These are phyloP conservation scores for Catunica adiposa DNA, from an alignment of 2,329 filamentous ascomycete species.

Conservation along the genomic window DNA sequence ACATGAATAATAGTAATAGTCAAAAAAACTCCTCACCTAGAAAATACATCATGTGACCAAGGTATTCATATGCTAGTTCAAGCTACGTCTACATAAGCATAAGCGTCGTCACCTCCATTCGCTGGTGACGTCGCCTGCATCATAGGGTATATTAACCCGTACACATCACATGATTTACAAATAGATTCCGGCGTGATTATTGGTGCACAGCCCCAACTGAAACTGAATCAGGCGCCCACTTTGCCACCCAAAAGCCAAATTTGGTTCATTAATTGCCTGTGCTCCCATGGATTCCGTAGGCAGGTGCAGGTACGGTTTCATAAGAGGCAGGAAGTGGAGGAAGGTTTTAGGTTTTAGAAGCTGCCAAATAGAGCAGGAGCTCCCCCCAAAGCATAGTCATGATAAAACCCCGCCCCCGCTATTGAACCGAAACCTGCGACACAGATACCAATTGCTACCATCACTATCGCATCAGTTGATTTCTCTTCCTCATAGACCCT, in stretches of 20 bases:
- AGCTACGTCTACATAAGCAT: too few relatives aligned
- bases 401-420: slow-evolving; percentile 11
- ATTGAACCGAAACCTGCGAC: background rate
- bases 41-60: too few relatives aligned
- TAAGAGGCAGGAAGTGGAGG: background rate
- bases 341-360: background rate
- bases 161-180: too few relatives aligned
- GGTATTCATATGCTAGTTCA: too few relatives aligned
- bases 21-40: too few relatives aligned
- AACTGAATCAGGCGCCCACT: background rate
- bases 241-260: background rate
- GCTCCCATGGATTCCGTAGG: background rate
- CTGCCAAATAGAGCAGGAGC: background rate
- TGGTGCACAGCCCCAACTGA: background rate
- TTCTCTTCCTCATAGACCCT: background rate
- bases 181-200: too few relatives aligned
- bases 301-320: slow-evolving; percentile 8
- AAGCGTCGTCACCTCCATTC: too few relatives aligned
- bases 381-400: background rate
- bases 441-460: background rate
- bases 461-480: background rate
- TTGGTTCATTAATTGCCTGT: background rate
- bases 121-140: too few relatives aligned
- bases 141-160: too few relatives aligned
- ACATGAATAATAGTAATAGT: too few relatives aligned